Conservation (phyloP, 805 yeast genomes). For the Kodamaea leandrae region DNA sequence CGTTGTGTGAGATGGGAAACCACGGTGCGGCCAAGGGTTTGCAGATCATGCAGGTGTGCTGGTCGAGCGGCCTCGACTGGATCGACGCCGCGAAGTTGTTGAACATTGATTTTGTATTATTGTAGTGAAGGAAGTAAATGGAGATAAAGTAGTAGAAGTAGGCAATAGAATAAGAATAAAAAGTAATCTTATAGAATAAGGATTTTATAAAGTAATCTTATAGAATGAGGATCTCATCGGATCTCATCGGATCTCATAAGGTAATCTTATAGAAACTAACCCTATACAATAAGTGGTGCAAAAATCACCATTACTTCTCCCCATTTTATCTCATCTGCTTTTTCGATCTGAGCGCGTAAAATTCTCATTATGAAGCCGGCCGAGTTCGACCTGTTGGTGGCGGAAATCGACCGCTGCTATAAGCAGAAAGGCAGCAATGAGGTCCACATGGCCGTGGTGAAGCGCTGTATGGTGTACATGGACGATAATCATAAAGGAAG, state of each 20-base stretch:
- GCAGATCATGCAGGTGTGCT: conserved; percentile 49
- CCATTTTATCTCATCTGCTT: too few species aligned
- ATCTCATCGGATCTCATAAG: too few species aligned
- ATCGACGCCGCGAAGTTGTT: conserved; percentile 41
- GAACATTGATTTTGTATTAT: conserved; percentile 44
- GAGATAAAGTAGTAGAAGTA: not conserved
- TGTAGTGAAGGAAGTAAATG: conserved; percentile 25
- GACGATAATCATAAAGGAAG: conserved; percentile 15
- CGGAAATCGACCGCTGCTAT: conserved; percentile 25
- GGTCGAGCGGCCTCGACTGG: conserved; percentile 57
- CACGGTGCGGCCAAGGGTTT: conserved; percentile 43
- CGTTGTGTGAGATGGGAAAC: conserved; percentile 43
- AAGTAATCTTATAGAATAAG: too few species aligned
- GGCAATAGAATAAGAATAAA: not conserved
- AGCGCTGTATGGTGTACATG: conserved; percentile 25
- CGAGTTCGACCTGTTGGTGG: conserved; percentile 23
- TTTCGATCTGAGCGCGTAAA: not conserved
- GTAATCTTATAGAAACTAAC: too few species aligned
- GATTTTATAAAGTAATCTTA: too few species aligned
- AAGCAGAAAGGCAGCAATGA: conserved; percentile 25
- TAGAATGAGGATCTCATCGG: too few species aligned
- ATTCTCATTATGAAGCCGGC: conserved; percentile 14
- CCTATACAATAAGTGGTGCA: too few species aligned
- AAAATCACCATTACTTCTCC: too few species aligned
- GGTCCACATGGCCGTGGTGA: conserved; percentile 27